A percentile compares a stretch with the other conserved stretches of the same genome.
phyloP scores from a whole-genome alignment of 2,329 filamentous ascomycete genomes.

The Calonectria ilicicola region DNA sequence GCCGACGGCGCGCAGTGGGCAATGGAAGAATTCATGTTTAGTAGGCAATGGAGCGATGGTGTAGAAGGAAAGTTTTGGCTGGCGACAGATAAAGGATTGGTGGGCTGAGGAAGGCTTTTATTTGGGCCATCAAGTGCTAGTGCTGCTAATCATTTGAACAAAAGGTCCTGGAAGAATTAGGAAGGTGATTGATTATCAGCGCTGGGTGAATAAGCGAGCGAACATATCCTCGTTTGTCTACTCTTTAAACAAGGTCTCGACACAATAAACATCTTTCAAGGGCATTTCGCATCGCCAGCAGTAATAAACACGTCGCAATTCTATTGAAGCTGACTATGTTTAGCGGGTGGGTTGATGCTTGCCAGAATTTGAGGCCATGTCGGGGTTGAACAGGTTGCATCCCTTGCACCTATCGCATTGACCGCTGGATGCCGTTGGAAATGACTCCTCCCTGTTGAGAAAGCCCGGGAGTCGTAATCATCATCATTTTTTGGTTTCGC shows the following conservation, averaged over 20 bases:
- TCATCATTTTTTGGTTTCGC: too few relatives aligned
- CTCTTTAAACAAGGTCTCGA: background rate
- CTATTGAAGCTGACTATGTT: too few relatives aligned
- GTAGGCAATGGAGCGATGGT: background rate
- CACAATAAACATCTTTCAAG: too few relatives aligned
- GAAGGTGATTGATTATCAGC: constrained; percentile 30
- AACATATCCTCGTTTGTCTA: background rate
- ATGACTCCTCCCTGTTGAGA: background rate
- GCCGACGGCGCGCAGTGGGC: constrained; percentile 34
- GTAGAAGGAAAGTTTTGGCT: background rate
- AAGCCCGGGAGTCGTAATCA: background rate
- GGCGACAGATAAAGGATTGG: background rate
- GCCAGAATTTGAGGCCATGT: background rate
- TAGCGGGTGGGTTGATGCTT: background rate
- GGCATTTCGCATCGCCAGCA: too few relatives aligned
- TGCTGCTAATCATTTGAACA: constrained; percentile 7
- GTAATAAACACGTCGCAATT: too few relatives aligned
- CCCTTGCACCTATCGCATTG: background rate
- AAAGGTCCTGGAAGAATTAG: constrained; percentile 21
- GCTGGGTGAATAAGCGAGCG: background rate
- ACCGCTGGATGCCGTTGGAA: background rate
- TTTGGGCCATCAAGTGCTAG: background rate
- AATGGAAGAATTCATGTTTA: constrained; percentile 39
- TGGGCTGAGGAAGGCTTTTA: background rate
- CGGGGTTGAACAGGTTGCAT: background rate